Evolutionary conservation across 2,329 filamentous ascomycete species (phyloP).

Genomic region (Colletotrichum sp.): DNA sequence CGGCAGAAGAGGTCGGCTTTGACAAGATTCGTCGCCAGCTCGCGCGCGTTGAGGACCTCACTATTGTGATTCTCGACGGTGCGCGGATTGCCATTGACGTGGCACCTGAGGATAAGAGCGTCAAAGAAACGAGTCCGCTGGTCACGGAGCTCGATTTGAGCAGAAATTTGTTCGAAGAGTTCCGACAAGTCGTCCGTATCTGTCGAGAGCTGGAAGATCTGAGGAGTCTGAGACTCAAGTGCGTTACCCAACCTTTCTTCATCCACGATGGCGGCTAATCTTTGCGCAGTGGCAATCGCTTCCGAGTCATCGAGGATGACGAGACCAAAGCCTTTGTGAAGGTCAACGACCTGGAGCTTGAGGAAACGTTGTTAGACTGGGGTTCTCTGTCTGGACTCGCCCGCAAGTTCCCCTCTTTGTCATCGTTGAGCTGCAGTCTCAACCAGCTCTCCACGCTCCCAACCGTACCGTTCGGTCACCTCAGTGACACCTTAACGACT

Average conservation of each 20-base stretch:
- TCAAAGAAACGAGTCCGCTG: conserved; percentile 62
- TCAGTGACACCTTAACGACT: conserved; percentile 61
- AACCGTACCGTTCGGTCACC: conserved; percentile 35
- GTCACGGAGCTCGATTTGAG: conserved; percentile 85
- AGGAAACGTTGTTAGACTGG: conserved; percentile 72
- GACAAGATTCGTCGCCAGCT: conserved; percentile 87
- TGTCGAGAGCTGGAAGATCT: conserved; percentile 73
- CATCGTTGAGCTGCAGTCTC: conserved; percentile 55
- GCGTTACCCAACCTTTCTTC: conserved; percentile 33
- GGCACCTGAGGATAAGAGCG: conserved; percentile 37
- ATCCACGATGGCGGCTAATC: conserved; percentile 17
- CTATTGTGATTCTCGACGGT: conserved; percentile 82
- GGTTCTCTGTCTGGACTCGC: conserved; percentile 62
- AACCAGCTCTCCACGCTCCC: conserved; percentile 64
- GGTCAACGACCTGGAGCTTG: conserved; percentile 67
- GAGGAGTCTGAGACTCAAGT: conserved; percentile 74
- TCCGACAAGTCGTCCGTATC: conserved; percentile 72
- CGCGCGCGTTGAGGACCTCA: conserved; percentile 78
- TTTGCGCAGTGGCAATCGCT: conserved; percentile 72
- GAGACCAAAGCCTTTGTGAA: conserved; percentile 46
- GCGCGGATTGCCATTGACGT: conserved; percentile 59
- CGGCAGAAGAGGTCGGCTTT: conserved; percentile 93
- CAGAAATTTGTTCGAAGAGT: conserved; percentile 76
- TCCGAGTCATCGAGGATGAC: conserved; percentile 45
- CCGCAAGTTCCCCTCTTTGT: conserved; percentile 57